phyloP scores from a whole-genome alignment of 495 filamentous ascomycete species.

The Tetracladium marchalianum region DNA sequence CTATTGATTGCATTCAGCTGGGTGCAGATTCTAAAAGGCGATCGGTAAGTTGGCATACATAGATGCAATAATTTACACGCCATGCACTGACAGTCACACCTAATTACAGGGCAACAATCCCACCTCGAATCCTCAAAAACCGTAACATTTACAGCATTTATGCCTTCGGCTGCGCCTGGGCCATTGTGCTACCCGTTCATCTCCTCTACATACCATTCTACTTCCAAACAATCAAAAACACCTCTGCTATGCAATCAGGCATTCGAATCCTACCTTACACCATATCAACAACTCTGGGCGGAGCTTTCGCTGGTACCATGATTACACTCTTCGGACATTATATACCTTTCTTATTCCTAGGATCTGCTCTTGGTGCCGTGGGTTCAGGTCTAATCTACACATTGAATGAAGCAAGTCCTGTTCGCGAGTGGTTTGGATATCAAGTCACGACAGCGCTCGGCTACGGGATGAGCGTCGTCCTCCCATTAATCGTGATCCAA shows the following conservation, averaged over 20 bases:
- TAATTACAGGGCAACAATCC: too few species aligned
- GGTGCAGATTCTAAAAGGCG: too few species aligned
- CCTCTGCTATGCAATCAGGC: not conserved
- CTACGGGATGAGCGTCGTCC: not conserved
- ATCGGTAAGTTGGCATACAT: too few species aligned
- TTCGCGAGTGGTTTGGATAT: not conserved
- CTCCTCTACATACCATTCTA: constrained; percentile 2
- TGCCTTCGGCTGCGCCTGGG: too few species aligned
- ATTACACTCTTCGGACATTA: constrained; percentile 29
- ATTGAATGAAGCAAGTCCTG: not conserved
- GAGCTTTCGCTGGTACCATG: constrained; percentile 40
- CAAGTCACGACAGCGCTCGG: not conserved
- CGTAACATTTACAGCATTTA: too few species aligned
- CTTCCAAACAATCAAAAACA: constrained; percentile 2
- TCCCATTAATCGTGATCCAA: not conserved
- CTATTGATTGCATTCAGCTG: too few species aligned
- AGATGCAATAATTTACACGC: too few species aligned
- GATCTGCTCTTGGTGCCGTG: constrained; percentile 9
- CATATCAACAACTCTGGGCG: constrained; percentile 51
- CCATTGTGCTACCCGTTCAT: too few species aligned
- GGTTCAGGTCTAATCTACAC: not conserved
- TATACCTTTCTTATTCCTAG: not conserved
- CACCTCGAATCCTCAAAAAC: too few species aligned
- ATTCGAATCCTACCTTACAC: constrained; percentile 32
- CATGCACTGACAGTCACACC: too few species aligned